Conservation (phyloP, 169 alveolate genomes). For the Cryptosporidium xiaoi region DNA sequence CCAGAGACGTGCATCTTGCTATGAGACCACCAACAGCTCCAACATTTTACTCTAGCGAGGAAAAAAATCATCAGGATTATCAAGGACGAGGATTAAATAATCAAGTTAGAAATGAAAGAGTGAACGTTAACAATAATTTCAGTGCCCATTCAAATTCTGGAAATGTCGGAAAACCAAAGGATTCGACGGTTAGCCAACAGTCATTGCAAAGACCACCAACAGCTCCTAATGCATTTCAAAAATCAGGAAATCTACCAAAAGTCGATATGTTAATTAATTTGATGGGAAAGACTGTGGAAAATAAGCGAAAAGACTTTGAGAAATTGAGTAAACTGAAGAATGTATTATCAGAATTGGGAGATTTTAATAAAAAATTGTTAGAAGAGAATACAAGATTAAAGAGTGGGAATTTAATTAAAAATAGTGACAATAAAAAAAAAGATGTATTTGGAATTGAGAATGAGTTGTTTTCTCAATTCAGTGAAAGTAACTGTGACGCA, state of each 20-base stretch:
- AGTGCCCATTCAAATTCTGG: no score
- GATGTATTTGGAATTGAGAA: background rate
- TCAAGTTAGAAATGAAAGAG: background rate
- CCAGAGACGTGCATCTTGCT: no score
- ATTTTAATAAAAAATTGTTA: slow-evolving; percentile 46
- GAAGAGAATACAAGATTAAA: slow-evolving; percentile 63
- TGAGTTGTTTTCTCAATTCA: background rate
- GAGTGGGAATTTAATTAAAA: slow-evolving; percentile 29
- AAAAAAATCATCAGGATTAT: background rate
- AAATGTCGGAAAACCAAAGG: no score
- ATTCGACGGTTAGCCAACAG: no score
- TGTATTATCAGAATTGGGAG: slow-evolving; percentile 67
- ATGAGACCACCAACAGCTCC: slow-evolving; percentile 73
- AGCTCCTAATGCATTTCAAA: slow-evolving; percentile 47
- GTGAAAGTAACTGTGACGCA: background rate
- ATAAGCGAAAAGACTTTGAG: slow-evolving; percentile 43
- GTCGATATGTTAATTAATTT: slow-evolving; percentile 65
- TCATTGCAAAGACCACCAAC: slow-evolving; percentile 54
- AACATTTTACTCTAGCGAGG: slow-evolving; percentile 22
- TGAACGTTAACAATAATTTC: no score
- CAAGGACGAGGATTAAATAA: background rate
- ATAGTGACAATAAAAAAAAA: background rate
- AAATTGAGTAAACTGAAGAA: slow-evolving; percentile 35
- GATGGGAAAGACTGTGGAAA: slow-evolving; percentile 68
- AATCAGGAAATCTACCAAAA: slow-evolving; percentile 31